Evolutionary conservation across 176 grass and related monocot species (phyloP), one percentile per base, ranked within the genome.

Genomic region (Musa acuminata): DNA sequence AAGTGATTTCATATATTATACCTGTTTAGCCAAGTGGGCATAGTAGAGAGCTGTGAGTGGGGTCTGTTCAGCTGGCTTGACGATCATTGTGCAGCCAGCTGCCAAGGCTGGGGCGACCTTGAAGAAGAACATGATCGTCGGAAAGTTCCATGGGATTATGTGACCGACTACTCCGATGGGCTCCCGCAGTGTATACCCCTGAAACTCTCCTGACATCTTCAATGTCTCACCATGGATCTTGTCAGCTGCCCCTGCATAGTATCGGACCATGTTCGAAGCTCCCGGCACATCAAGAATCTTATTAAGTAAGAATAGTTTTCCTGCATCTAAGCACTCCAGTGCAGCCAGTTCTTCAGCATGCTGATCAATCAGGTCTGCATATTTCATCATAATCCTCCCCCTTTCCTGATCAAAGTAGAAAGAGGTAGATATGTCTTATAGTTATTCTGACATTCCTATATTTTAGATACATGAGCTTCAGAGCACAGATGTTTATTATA

Each of bases 121-220:
- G 3, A 77, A 21, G n/a, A 55, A 59, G 60, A 77, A 77, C 60
- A 77, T 58, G 72, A 74, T 1, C 5, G 23, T 55, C 0, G 72
- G 72, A 22, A n/a, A 74, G n/a, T 89, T 89, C 87, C 83, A 89
- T 5, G 87, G 83, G 48, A 89, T 85, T 72, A 89, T 85, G 72
- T 73, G 12, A 23, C 87, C 87, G 8, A 72, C 87, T 16, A 89
- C 87, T 58, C 87, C 87, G 0, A 89, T 81, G 0, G 83, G 83
- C 83, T 89, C 83, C 9, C 49, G 25, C 19, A 89, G 72, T 11
- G 80, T 85, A 67, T 89, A 76, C 0, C 67, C 87, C 13, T 89
- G 87, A 55, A 77, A 65, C 49, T 72, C 26, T 1, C 55, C 72
- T 0, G 21, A 11, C 25, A 74, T 1, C 7, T 74, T 74, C 8